Conservation (phyloP, 805 yeast species). For the Spathaspora boniae region DNA sequence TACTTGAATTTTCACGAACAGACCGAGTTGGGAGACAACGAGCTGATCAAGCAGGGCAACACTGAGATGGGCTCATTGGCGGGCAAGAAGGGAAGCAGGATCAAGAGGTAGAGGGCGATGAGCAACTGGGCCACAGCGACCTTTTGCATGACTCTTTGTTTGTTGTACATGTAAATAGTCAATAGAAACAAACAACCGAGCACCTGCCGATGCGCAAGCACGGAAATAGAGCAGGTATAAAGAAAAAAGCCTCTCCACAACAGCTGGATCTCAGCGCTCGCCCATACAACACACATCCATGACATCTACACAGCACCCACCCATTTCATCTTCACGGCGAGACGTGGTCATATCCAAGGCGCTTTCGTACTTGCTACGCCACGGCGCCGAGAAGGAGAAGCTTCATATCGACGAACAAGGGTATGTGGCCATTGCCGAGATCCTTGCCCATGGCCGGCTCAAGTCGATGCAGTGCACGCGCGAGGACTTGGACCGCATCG, state of each 20-base stretch:
- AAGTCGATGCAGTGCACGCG: conserved; percentile 52
- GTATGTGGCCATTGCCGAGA: conserved; percentile 49
- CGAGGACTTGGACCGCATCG: conserved; percentile 60
- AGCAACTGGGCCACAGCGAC: too few relatives aligned
- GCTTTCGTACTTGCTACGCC: conserved; percentile 77
- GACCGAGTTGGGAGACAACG: conserved; percentile 91
- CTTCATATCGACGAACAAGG: conserved; percentile 67
- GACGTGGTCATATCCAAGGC: conserved; percentile 65
- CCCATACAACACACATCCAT: too few relatives aligned
- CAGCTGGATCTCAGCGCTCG: too few relatives aligned
- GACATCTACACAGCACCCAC: too few relatives aligned
- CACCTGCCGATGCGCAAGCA: too few relatives aligned
- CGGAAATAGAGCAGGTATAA: too few relatives aligned
- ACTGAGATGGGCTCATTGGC: conserved; percentile 46
- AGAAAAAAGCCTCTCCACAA: too few relatives aligned
- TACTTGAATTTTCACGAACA: conserved; percentile 69
- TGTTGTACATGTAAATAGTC: too few relatives aligned
- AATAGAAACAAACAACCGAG: too few relatives aligned
- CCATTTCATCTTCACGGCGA: too few relatives aligned
- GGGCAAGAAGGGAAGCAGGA: conserved; percentile 46
- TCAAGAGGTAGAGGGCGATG: too few relatives aligned
- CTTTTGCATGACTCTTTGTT: too few relatives aligned
- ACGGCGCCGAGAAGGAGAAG: conserved; percentile 71
- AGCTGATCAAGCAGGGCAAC: conserved; percentile 55
- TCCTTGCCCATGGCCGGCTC: conserved; percentile 57